Evolutionary conservation across 768 basidiomycete genomes (phyloP), one percentile per base, ranked within the genome.

Genomic region (Coprinopsis marcescibilis): DNA sequence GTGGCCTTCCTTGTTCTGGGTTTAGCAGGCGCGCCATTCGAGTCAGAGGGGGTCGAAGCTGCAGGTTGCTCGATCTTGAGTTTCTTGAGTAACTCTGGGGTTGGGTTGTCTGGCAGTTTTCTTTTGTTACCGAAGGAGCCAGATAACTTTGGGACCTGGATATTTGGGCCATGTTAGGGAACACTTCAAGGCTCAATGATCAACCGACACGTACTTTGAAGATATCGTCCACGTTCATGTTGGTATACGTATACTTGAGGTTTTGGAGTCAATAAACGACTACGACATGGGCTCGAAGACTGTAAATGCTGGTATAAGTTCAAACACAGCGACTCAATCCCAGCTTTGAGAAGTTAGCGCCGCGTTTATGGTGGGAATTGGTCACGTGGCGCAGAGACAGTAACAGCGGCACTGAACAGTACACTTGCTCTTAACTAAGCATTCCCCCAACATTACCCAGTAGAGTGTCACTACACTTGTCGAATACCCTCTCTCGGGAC

Each of bases 61-160:
- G 52, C 43, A 7, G 57, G 52, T 20, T 61, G 56, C 30, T 86
- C 83, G 62, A 83, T 57, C 56, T 70, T 78, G 73, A 90, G 77
- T 63, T 78, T 85, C 67, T 90, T 92, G 48, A 92, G 69, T 73
- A 88, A 76, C n/a, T 89, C 88, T 2, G 81, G 79, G 2, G 83
- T 80, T 21, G 86, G 89, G 53, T 79, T 80, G 56, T 87, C 83
- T 6, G 83, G 80, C 64, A 89, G 71, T 57, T 80, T 86, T 45
- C 89, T 70, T 63, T 90, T 92, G 54, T 71, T 78, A 34, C 78
- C 75, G 12, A 80, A 69, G 1, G 65, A 56, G 3, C 85, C 81
- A n/a, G n/a, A n/a, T 42, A 87, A 69, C 64, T 83, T 85, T 14
- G 84, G 83, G 10, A 81, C 75, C 86, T 85, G 39, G 21, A 12